Percentiles rank a stretch among this genome's conserved stretches.
phyloP scores from a whole-genome alignment of 1,284 basidiomycete species.

The Singerocomus rubriflavus region DNA sequence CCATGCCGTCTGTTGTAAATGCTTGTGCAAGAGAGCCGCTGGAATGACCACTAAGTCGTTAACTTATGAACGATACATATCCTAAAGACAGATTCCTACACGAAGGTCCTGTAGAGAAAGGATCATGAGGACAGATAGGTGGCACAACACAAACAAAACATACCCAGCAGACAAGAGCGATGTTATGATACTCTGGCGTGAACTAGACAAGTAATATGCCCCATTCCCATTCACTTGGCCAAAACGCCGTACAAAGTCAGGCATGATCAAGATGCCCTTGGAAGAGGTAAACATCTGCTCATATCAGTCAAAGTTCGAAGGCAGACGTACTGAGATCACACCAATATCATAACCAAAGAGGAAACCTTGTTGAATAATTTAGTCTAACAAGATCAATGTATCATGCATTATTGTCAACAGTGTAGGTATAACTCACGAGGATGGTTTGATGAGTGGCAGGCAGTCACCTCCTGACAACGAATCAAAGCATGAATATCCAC shows the following conservation, averaged over 20 bases:
- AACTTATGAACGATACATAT: background rate
- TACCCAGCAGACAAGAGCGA: constrained; percentile 76
- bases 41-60: background rate
- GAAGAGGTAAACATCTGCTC: background rate
- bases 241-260: constrained; percentile 69
- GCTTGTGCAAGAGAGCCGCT: constrained; percentile 71
- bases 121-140: background rate
- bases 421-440: constrained; percentile 1
- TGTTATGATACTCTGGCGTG: constrained; percentile 71
- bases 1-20: constrained; percentile 74
- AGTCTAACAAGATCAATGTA: constrained; percentile 2
- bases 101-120: constrained; percentile 46
- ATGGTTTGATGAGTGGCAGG: background rate
- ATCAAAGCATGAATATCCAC: constrained; percentile 21
- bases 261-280: constrained; percentile 77
- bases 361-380: constrained; percentile 40
- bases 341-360: constrained; percentile 70
- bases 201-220: constrained; percentile 50
- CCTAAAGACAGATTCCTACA: constrained; percentile 36
- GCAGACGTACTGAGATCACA: constrained; percentile 50
- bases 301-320: background rate
- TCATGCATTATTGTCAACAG: background rate
- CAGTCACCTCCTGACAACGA: constrained; percentile 10
- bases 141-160: constrained; percentile 14
- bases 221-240: constrained; percentile 54